phyloP scores from a whole-genome alignment of 768 basidiomycete species.

The Trametes coccinea region DNA sequence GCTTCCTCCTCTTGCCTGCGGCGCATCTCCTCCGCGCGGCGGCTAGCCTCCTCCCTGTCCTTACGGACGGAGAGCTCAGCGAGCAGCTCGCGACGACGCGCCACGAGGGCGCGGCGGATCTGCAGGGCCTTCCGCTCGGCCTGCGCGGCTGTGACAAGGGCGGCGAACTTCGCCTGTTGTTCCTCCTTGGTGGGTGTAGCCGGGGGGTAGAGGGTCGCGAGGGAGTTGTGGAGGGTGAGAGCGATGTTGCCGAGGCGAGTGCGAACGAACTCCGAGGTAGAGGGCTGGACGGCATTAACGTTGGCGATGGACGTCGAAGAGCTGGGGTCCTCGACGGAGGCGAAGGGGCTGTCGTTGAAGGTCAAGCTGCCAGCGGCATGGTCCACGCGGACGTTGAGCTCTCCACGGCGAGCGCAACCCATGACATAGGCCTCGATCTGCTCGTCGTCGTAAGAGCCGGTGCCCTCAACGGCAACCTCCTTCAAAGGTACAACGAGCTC shows the following conservation, averaged over 20 bases:
- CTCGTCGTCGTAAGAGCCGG: conserved; percentile 60
- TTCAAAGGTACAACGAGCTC: conserved; percentile 76
- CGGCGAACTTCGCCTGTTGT: conserved; percentile 56
- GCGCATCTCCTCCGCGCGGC: conserved; percentile 66
- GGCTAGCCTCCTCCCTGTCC: conserved; percentile 84
- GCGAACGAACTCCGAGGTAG: conserved; percentile 68
- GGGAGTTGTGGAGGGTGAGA: conserved; percentile 65
- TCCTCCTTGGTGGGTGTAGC: conserved; percentile 51
- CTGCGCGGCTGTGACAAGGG: conserved; percentile 63
- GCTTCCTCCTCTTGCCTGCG: conserved; percentile 72
- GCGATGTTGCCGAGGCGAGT: conserved; percentile 81
- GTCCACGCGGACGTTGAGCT: conserved; percentile 84
- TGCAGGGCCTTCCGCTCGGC: conserved; percentile 78
- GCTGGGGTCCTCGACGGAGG: conserved; percentile 39
- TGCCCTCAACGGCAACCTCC: conserved; percentile 49
- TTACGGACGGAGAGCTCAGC: conserved; percentile 82
- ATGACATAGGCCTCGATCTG: conserved; percentile 91
- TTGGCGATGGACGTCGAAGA: conserved; percentile 35
- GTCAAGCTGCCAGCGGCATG: conserved; percentile 83
- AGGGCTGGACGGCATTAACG: conserved; percentile 62
- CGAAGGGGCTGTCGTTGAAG: conserved; percentile 80
- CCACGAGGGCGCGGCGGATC: conserved; percentile 77
- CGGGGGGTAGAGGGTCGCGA: conserved; percentile 54
- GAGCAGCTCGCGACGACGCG: conserved; percentile 80
- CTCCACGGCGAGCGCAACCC: conserved; percentile 85